Conservation (phyloP, 495 filamentous ascomycete genomes). For the Neurospora sp. region DNA sequence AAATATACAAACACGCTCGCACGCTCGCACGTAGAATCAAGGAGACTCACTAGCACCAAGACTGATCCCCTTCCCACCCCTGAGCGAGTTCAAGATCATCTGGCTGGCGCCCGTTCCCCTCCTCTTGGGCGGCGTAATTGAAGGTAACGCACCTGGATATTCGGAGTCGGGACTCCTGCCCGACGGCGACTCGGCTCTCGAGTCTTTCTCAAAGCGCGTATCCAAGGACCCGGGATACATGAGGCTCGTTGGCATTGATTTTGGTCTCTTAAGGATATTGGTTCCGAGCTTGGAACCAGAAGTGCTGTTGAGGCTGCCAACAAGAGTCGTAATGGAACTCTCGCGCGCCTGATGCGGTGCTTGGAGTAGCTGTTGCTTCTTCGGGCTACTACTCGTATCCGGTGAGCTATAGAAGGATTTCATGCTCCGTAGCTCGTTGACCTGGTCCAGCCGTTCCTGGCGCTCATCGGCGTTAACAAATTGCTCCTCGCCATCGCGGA, state of each 20-base stretch:
- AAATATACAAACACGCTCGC: background rate
- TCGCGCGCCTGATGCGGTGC: conserved; percentile 2
- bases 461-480: background rate
- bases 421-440: background rate
- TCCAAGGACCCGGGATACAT: background rate
- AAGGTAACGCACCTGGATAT: background rate
- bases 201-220: background rate
- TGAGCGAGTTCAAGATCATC: conserved; percentile 18
- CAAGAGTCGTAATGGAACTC: background rate
- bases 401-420: background rate
- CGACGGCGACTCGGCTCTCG: background rate
- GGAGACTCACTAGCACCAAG: conserved; percentile 20
- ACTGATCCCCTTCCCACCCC: conserved; percentile 22
- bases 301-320: background rate
- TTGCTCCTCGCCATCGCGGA: conserved; percentile 6
- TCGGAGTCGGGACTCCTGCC: background rate
- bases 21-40: background rate
- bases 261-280: background rate
- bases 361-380: background rate
- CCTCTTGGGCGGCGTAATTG: conserved; percentile 3
- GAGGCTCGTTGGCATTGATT: background rate
- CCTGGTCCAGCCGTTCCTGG: background rate
- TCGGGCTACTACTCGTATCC: background rate
- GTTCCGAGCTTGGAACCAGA: background rate
- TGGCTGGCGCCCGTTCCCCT: conserved; percentile 13